These are phyloP conservation scores for Vickermania spadyakhi DNA, from an alignment of 208 protist species.

Conservation along the genomic window DNA sequence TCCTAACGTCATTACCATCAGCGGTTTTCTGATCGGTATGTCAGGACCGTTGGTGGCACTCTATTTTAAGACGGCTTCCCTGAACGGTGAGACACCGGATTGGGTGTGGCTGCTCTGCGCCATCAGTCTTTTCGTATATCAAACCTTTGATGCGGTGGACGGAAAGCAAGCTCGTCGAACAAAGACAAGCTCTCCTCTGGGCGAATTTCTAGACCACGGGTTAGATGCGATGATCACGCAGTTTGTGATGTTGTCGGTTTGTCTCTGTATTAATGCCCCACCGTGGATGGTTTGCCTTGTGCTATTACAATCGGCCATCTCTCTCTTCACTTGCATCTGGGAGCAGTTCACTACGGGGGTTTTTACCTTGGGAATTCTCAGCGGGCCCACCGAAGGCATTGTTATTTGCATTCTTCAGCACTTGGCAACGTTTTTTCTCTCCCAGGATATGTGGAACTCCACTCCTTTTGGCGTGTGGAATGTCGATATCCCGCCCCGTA, in stretches of 20 bases:
- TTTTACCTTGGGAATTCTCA: conserved; percentile 86
- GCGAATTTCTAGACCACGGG: conserved; percentile 95
- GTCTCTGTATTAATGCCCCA: conserved; percentile 27
- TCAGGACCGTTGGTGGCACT: conserved; percentile 50
- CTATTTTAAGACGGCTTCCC: conserved; percentile 47
- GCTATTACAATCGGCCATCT: conserved; percentile 32
- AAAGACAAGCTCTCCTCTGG: conserved; percentile 81
- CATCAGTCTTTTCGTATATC: conserved; percentile 70
- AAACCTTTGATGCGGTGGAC: conserved; percentile 94
- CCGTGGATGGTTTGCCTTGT: conserved; percentile 36
- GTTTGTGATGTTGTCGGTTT: conserved; percentile 60
- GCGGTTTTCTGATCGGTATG: conserved; percentile 65
- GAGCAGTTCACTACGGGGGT: conserved; percentile 88
- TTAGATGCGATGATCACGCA: conserved; percentile 86
- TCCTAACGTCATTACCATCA: conserved; percentile 82
- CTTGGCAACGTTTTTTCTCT: conserved; percentile 33
- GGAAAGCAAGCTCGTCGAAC: conserved; percentile 94
- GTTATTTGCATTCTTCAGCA: conserved; percentile 49
- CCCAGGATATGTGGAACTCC: conserved; percentile 34
- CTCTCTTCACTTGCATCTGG: conserved; percentile 73
- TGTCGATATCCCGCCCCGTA: conserved; percentile 8
- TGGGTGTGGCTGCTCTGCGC: conserved; percentile 84
- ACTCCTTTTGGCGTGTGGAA: conserved; percentile 28
- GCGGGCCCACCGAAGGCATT: conserved; percentile 86
- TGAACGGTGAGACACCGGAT: conserved; percentile 46